A percentile compares a stretch with the other conserved stretches of the same genome.
Evolutionary conservation across 768 basidiomycete species (phyloP).

Genomic region (Infundibulicybe gibba): DNA sequence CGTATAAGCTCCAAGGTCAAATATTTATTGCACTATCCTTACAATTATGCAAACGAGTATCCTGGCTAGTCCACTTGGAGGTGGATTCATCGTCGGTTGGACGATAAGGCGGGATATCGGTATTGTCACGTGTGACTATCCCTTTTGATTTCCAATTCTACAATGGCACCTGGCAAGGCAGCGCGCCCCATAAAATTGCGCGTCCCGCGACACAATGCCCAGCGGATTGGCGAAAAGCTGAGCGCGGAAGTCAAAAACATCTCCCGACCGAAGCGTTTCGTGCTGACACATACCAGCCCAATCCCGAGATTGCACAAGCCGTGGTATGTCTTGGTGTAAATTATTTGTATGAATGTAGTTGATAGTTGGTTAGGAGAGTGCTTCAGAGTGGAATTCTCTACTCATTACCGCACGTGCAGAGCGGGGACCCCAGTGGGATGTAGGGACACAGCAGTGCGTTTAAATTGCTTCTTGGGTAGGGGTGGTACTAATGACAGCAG

Average conservation of each 20-base stretch:
- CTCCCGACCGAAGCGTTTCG: constrained; percentile 43
- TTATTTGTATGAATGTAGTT: constrained; percentile 1
- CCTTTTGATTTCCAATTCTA: neutral
- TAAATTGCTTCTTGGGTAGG: neutral
- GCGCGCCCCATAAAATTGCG: constrained; percentile 55
- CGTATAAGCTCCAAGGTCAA: no score
- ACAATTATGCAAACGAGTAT: no score
- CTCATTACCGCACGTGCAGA: constrained; percentile 76
- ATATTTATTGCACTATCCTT: no score
- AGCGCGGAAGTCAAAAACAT: constrained; percentile 53
- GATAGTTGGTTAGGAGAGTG: constrained; percentile 49
- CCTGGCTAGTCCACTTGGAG: no score
- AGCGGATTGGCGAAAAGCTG: constrained; percentile 64
- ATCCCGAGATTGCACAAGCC: constrained; percentile 59
- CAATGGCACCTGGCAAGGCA: constrained; percentile 62
- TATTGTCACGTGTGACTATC: no score
- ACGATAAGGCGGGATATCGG: no score
- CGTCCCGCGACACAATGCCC: constrained; percentile 75
- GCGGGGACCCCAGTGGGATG: constrained; percentile 84
- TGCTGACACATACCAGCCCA: constrained; percentile 63
- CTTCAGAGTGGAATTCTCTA: constrained; percentile 85
- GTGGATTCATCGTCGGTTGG: no score
- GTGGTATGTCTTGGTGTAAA: constrained; percentile 45
- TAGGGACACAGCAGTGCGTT: constrained; percentile 80
- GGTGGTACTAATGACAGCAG: constrained; percentile 27